Evolutionary conservation across 192 early-diverging fungal genomes (phyloP).

Genomic region (Coemansia sp.): DNA sequence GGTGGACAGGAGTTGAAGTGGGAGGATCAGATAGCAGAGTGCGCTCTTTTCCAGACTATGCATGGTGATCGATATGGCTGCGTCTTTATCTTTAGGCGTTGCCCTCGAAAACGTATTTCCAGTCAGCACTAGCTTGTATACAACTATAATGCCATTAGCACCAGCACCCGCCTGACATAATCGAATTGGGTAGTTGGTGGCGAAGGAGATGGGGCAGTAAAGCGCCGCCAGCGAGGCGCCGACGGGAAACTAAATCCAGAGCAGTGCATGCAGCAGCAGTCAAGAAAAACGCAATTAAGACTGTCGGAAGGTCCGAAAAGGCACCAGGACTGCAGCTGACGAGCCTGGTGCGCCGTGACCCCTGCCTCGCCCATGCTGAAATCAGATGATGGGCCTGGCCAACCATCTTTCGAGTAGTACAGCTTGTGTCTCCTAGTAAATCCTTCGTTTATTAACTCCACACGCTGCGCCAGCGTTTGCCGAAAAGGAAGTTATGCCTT

Average conservation of each 20-base stretch:
- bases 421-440: background rate
- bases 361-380: background rate
- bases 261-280: background rate
- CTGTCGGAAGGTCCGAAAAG: background rate
- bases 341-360: constrained; percentile 1
- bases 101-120: background rate
- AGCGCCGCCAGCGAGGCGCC: constrained; percentile 1
- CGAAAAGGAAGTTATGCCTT: constrained; percentile 1
- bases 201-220: background rate
- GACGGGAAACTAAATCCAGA: background rate
- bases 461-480: background rate
- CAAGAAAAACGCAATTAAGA: background rate
- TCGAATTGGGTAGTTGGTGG: background rate
- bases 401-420: background rate
- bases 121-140: background rate
- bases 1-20: background rate
- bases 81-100: background rate
- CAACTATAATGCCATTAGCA: too few relatives aligned
- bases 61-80: background rate
- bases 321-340: constrained; percentile 8
- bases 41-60: background rate
- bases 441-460: background rate
- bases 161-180: background rate
- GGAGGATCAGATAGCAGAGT: background rate
- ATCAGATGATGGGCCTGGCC: constrained; percentile 5